phyloP scores from a whole-genome alignment of 139 green algal genomes.

The Tetraselmis chui region DNA sequence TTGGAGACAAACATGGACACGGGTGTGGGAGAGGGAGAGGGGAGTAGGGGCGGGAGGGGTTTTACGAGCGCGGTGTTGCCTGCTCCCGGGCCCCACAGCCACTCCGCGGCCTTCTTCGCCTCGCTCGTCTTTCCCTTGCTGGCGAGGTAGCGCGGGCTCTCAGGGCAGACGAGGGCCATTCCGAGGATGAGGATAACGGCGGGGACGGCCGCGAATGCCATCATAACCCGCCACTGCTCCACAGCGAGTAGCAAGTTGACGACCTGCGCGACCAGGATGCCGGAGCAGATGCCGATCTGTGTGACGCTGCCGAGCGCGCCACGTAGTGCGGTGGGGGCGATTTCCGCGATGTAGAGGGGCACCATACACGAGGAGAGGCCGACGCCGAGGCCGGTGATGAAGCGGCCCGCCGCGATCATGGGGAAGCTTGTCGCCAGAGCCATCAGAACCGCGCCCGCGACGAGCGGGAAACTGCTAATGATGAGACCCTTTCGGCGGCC shows the following conservation, averaged over 20 bases:
- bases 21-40: too few species aligned
- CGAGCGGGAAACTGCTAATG: slow-evolving; percentile 55
- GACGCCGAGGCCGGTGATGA: slow-evolving; percentile 82
- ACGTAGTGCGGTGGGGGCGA: slow-evolving; percentile 71
- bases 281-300: slow-evolving; percentile 92
- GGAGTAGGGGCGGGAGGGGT: too few species aligned
- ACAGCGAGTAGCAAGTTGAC: slow-evolving; percentile 72
- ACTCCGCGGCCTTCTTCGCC: slow-evolving; percentile 43
- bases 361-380: slow-evolving; percentile 84
- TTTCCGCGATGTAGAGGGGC: slow-evolving; percentile 90
- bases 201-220: slow-evolving; percentile 62
- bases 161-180: slow-evolving; percentile 45
- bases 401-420: slow-evolving; percentile 66
- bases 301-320: slow-evolving; percentile 86
- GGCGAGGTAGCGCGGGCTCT: slow-evolving; percentile 78
- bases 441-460: slow-evolving; percentile 62
- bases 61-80: too few species aligned
- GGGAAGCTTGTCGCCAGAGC: slow-evolving; percentile 44
- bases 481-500: slow-evolving; percentile 63
- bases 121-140: slow-evolving; percentile 33
- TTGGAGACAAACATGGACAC: too few species aligned
- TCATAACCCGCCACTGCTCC: slow-evolving; percentile 78
- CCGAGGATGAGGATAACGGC: slow-evolving; percentile 58
- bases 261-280: slow-evolving; percentile 87
- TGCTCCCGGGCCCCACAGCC: slow-evolving; percentile 54